phyloP scores from a whole-genome alignment of 495 filamentous ascomycete genomes.

The Letharia lupina region DNA sequence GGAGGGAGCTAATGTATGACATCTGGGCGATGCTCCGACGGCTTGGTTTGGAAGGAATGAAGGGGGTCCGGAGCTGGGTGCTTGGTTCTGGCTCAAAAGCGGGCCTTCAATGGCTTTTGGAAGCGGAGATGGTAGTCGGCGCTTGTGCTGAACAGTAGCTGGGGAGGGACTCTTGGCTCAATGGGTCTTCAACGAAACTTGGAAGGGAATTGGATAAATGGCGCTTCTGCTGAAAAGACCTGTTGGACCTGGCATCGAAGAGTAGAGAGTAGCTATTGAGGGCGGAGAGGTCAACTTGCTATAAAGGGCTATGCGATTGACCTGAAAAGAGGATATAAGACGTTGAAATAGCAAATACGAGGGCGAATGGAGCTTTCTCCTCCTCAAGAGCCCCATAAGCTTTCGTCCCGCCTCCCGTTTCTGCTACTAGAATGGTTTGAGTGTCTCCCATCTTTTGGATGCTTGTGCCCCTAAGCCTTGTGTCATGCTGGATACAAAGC shows the following conservation, averaged over 20 bases:
- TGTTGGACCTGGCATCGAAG: neutral
- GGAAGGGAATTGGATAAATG: neutral
- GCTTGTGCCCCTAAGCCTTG: neutral
- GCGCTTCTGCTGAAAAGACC: neutral
- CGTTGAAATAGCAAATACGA: neutral
- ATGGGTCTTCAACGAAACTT: neutral
- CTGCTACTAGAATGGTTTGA: neutral
- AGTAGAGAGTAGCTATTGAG: neutral
- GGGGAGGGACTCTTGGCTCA: neutral
- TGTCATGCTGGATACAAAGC: neutral
- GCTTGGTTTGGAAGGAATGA: neutral
- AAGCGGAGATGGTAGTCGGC: neutral
- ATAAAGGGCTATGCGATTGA: neutral
- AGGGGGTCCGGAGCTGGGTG: neutral
- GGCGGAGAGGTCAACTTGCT: neutral
- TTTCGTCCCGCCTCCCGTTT: neutral
- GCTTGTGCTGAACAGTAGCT: neutral
- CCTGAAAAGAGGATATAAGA: neutral
- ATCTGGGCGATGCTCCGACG: neutral
- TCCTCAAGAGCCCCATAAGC: neutral
- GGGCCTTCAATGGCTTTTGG: neutral
- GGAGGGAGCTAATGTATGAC: constrained; percentile 3
- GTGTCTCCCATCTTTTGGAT: neutral
- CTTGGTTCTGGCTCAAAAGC: neutral
- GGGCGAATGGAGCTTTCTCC: neutral